Evolutionary conservation across 1,139 yeast genomes (phyloP), one percentile per base, ranked within the genome.

Genomic region (Debaryomyces sp.): DNA sequence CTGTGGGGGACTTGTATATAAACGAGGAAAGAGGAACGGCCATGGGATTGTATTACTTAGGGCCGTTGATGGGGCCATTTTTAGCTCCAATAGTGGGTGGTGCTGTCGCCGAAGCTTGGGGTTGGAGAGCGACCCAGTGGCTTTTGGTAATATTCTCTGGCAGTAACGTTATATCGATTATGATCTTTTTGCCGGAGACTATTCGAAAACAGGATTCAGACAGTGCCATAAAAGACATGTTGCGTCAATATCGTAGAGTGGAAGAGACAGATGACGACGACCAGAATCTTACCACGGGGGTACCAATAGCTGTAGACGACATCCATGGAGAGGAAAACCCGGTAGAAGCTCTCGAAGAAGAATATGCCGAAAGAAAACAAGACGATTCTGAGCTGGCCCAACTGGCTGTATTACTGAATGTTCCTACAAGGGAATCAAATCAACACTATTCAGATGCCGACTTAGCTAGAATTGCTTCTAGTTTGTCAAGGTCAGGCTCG

Each of bases 101-200:
- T 51, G 83, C 85, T 1, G 78, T 90, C 23, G 80, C 89, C 5
- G 73, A 79, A 44, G 77, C 76, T 9, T 87, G 91, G 86, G 89
- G 89, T 6, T 90, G 96, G 96, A 75, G 96, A 62, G 89, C 94
- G 2, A 88, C 96, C 3, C 95, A 87, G 60, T 90, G 96, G 95
- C 82, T 88, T 48, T 70, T 89, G 66, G 89, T 86, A 29, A 85
- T 87, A 30, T 67, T 87, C 39, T 80, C 89, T 1, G 90, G 85
- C 0, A 63, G 77, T 12, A 78, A 82, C 50, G 71, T 78, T 29
- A 17, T 82, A 1, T 55, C 80, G 42, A 69, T 89, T 41, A 55
- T 81, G 2, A 74, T 88, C 42, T 68, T 75, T 1, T 69, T 89
- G 15, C 97, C 97, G 0, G 97, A 90, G 61, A 90, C 96, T 0